phyloP scores from a whole-genome alignment of 2,329 filamentous ascomycete genomes.

The Byssoonygena ceratinophila region DNA sequence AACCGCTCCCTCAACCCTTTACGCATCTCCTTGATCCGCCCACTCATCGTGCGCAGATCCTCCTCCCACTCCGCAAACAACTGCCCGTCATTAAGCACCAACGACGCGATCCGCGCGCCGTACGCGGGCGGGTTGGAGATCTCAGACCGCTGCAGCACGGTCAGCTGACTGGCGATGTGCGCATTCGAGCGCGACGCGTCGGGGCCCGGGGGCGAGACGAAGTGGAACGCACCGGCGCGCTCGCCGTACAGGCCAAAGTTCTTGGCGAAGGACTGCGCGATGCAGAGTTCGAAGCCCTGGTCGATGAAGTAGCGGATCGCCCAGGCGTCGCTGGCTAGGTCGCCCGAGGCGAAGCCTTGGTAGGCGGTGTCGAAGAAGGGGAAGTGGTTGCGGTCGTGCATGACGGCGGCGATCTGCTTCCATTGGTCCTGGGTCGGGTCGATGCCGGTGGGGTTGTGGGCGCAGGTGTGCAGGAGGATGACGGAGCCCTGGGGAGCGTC shows the following conservation, averaged over 20 bases:
- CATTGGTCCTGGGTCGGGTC: constrained; percentile 91
- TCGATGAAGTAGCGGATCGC: constrained; percentile 92
- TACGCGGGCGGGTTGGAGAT: constrained; percentile 96
- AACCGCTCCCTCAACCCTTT: constrained; percentile 65
- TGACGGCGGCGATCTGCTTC: constrained; percentile 72
- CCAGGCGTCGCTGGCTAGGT: constrained; percentile 72
- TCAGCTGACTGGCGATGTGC: constrained; percentile 74
- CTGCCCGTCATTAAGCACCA: constrained; percentile 67
- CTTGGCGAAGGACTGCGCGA: constrained; percentile 54
- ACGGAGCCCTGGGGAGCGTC: constrained; percentile 68
- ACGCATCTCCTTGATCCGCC: constrained; percentile 89
- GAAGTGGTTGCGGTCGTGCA: constrained; percentile 73
- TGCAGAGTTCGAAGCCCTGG: constrained; percentile 65
- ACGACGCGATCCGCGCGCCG: constrained; percentile 76
- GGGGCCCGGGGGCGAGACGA: constrained; percentile 62
- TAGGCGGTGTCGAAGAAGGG: constrained; percentile 98
- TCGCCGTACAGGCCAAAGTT: constrained; percentile 83
- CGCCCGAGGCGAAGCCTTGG: constrained; percentile 92
- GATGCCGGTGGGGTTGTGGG: constrained; percentile 95
- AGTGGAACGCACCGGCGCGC: constrained; percentile 92
- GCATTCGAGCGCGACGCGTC: constrained; percentile 51
- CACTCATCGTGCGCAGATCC: constrained; percentile 86
- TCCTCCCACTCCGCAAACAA: constrained; percentile 89
- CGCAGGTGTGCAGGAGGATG: constrained; percentile 86
- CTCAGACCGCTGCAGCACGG: constrained; percentile 90